Percentiles rank a stretch among this genome's conserved stretches.
Evolutionary conservation across 2,329 filamentous ascomycete species (phyloP).

Genomic region (Calonectria crousiana): DNA sequence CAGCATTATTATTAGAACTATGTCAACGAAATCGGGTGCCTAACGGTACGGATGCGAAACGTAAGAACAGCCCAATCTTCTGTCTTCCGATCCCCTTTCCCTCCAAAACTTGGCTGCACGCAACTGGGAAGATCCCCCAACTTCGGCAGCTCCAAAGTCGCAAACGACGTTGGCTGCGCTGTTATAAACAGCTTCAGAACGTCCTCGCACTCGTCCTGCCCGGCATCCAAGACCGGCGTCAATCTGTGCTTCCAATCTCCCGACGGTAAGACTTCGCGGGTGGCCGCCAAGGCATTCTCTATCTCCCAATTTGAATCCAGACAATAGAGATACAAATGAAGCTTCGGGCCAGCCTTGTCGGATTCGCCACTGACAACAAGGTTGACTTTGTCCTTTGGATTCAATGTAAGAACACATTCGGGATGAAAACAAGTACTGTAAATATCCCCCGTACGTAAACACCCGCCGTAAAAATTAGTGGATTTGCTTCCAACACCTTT

Average conservation of each 20-base stretch:
- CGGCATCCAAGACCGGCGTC: background rate
- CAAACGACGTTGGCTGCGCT: slow-evolving; percentile 30
- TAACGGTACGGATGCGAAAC: background rate
- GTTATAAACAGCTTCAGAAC: slow-evolving; percentile 30
- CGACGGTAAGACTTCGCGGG: background rate
- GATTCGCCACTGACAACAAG: background rate
- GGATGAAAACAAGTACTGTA: background rate
- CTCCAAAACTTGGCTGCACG: background rate
- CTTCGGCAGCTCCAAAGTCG: slow-evolving; percentile 21
- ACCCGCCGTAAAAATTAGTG: background rate
- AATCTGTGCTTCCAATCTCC: background rate
- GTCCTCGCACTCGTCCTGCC: slow-evolving; percentile 7
- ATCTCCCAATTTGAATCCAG: background rate
- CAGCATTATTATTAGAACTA: too few relatives aligned
- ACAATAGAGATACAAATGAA: background rate
- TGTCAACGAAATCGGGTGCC: background rate
- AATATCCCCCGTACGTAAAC: background rate
- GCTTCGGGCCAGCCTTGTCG: background rate
- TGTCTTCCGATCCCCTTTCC: background rate
- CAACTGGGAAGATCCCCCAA: background rate
- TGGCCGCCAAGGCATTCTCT: background rate
- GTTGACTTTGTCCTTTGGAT: background rate
- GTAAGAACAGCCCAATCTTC: slow-evolving; percentile 4
- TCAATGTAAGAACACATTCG: background rate
- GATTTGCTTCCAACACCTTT: background rate